phyloP scores from a whole-genome alignment of 2,329 filamentous ascomycete species.

The Paraphaeosphaeria minitans region DNA sequence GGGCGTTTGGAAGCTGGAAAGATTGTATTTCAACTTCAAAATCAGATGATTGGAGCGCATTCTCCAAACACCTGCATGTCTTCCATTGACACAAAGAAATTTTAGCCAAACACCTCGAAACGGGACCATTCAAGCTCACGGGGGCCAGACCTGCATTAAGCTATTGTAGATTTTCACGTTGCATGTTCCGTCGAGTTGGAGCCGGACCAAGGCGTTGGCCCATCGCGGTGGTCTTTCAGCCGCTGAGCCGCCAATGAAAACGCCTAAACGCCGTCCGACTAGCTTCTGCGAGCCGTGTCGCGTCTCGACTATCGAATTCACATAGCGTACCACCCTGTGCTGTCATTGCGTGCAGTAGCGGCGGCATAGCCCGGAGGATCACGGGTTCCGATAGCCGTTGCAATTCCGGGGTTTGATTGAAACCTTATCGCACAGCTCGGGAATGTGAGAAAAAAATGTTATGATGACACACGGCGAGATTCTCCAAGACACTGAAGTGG shows the following conservation, averaged over 20 bases:
- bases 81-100: not conserved
- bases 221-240: not conserved
- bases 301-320: constrained; percentile 2
- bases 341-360: not conserved
- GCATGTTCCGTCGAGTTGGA: not conserved
- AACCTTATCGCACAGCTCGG: not conserved
- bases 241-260: not conserved
- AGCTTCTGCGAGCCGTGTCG: not conserved
- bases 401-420: not conserved
- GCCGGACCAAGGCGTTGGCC: not conserved
- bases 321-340: not conserved
- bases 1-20: no score
- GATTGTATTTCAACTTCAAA: no score
- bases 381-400: not conserved
- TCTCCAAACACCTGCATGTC: not conserved
- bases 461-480: no score
- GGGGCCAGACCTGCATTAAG: not conserved
- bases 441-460: not conserved
- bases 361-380: not conserved
- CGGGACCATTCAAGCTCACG: not conserved
- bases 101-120: not conserved
- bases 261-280: not conserved
- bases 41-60: not conserved
- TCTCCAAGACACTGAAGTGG: no score
- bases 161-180: not conserved